Percentiles rank a stretch among this genome's conserved stretches.
phyloP scores from a whole-genome alignment of 2,329 filamentous ascomycete species.

The Diaporthe eres region DNA sequence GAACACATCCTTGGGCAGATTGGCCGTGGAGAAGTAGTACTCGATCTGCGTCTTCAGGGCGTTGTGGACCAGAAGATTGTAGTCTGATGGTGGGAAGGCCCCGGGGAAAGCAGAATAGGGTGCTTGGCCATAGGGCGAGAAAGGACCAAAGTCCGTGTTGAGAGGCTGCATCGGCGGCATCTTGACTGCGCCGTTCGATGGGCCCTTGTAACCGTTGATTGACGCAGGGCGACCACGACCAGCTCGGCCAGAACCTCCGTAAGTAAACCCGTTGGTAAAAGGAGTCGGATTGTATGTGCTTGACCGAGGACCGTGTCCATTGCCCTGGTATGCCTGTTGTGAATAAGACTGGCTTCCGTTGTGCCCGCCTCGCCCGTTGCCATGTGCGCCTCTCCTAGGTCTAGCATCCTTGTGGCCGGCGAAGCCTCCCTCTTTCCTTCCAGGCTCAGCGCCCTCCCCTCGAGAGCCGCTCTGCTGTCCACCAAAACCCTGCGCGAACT shows the following conservation, averaged over 20 bases:
- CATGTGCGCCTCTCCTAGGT: conserved; percentile 39
- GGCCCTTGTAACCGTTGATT: conserved; percentile 38
- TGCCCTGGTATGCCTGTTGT: conserved; percentile 36
- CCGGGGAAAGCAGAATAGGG: conserved; percentile 66
- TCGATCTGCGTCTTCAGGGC: conserved; percentile 73
- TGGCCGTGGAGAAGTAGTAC: conserved; percentile 98
- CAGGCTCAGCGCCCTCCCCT: conserved; percentile 35
- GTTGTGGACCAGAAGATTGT: conserved; percentile 49
- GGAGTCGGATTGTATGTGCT: conserved; percentile 34
- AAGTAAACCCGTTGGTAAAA: conserved; percentile 29
- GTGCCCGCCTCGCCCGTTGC: conserved; percentile 38
- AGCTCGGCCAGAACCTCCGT: conserved; percentile 50
- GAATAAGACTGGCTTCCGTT: conserved; percentile 37
- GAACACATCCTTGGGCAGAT: conserved; percentile 93
- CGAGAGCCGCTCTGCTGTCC: conserved; percentile 22
- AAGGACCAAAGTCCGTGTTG: conserved; percentile 52
- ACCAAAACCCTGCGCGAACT: conserved; percentile 15
- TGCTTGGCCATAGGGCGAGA: conserved; percentile 57
- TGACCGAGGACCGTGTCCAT: conserved; percentile 38
- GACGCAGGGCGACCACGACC: conserved; percentile 52
- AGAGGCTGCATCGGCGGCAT: conserved; percentile 51
- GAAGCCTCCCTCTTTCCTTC: conserved; percentile 39
- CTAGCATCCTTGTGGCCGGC: conserved; percentile 36
- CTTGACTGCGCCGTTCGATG: conserved; percentile 44
- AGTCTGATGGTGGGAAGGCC: conserved; percentile 42